Conservation (phyloP, 116 monocot species). For the Cymodocea nodosa region DNA sequence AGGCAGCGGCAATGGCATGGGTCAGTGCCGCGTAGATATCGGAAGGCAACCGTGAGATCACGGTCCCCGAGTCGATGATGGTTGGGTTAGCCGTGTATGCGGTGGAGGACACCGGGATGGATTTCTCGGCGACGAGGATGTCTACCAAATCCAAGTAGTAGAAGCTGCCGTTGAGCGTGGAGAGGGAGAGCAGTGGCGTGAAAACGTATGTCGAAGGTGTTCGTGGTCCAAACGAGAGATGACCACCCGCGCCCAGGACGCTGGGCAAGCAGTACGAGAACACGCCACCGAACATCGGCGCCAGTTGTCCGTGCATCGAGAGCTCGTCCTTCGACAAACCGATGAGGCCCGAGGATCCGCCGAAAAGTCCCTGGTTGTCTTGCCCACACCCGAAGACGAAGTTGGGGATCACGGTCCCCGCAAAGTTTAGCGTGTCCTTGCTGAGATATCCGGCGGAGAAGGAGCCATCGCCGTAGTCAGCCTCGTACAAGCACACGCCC, state of each 20-base stretch:
- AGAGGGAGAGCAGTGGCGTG: constrained; percentile 46
- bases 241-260: constrained; percentile 21
- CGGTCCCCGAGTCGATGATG: constrained; percentile 84
- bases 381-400: constrained; percentile 78
- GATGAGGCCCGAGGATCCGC: constrained; percentile 47
- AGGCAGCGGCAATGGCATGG: constrained; percentile 29
- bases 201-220: constrained; percentile 6
- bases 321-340: constrained; percentile 56
- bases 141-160: constrained; percentile 40
- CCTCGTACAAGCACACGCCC: constrained; percentile 53
- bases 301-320: constrained; percentile 48
- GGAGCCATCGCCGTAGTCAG: constrained; percentile 75
- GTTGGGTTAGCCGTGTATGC: constrained; percentile 35
- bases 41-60: constrained; percentile 56
- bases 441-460: constrained; percentile 65
- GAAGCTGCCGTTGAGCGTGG: constrained; percentile 38
- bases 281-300: constrained; percentile 18
- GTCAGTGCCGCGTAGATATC: constrained; percentile 43
- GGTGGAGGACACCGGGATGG: constrained; percentile 11
- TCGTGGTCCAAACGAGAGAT: constrained; percentile 30
- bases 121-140: constrained; percentile 26
- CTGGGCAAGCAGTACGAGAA: constrained; percentile 91
- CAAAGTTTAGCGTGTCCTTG: constrained; percentile 37
- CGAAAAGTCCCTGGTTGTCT: constrained; percentile 81
- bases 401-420: constrained; percentile 5